Percentiles rank a stretch among this genome's conserved stretches.
Evolutionary conservation across 1,284 basidiomycete species (phyloP).

Genomic region (Erythrobasidium hasegawianum): DNA sequence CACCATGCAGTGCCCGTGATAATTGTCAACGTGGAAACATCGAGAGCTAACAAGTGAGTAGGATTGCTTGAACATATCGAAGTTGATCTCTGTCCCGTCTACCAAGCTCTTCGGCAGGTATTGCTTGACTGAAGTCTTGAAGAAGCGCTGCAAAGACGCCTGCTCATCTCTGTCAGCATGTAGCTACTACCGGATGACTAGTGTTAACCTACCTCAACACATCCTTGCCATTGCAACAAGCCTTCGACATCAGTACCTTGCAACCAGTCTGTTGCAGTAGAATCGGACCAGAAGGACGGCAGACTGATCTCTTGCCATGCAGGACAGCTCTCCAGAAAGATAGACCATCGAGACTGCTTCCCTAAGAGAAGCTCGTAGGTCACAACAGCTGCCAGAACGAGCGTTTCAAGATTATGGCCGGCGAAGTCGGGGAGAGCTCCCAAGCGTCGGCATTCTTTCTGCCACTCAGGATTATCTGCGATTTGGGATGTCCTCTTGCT

Average conservation of each 20-base stretch:
- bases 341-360: constrained; percentile 46
- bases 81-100: constrained; percentile 39
- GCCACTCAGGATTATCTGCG: not conserved
- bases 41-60: constrained; percentile 79
- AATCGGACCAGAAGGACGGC: constrained; percentile 47
- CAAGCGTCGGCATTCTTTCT: constrained; percentile 4
- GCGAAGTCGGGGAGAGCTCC: too few relatives aligned
- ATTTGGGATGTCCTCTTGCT: constrained; percentile 9
- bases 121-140: not conserved
- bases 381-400: constrained; percentile 48
- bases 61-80: constrained; percentile 60
- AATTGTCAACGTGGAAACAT: constrained; percentile 80
- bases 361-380: constrained; percentile 50
- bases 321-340: constrained; percentile 51
- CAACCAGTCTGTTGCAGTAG: constrained; percentile 44
- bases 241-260: constrained; percentile 48
- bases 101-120: not conserved
- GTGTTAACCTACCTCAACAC: constrained; percentile 44
- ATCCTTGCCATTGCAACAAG: constrained; percentile 44
- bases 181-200: not conserved
- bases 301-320: constrained; percentile 45
- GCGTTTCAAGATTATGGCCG: constrained; percentile 3
- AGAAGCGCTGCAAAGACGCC: constrained; percentile 1
- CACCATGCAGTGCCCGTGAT: constrained; percentile 78
- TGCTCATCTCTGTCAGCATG: not conserved